A percentile compares a stretch with the other conserved stretches of the same genome.
Conservation (phyloP, 1,284 basidiomycete genomes). For the Sanguinoderma infundibulare region DNA sequence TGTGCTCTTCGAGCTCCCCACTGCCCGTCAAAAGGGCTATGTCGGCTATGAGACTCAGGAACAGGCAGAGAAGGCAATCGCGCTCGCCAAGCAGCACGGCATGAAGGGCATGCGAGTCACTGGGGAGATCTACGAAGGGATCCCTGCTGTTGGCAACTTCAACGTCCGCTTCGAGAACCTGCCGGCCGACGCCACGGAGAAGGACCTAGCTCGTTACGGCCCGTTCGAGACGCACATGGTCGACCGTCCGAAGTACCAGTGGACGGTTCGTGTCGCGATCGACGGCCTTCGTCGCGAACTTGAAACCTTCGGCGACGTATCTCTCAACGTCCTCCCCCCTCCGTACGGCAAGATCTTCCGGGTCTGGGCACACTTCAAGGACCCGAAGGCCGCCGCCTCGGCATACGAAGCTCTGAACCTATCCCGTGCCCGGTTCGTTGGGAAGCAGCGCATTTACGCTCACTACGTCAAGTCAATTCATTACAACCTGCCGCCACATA, state of each 20-base stretch:
- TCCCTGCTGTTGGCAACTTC: slow-evolving; percentile 57
- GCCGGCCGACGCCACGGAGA: slow-evolving; percentile 47
- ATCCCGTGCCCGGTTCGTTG: slow-evolving; percentile 46
- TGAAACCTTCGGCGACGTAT: slow-evolving; percentile 42
- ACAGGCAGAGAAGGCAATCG: slow-evolving; percentile 53
- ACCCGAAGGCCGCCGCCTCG: slow-evolving; percentile 49
- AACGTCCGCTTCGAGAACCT: slow-evolving; percentile 62
- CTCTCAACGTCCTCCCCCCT: slow-evolving; percentile 51
- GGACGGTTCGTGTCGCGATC: slow-evolving; percentile 41
- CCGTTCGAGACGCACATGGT: slow-evolving; percentile 27
- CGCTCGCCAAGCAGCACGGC: slow-evolving; percentile 38
- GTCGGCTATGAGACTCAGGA: slow-evolving; percentile 57
- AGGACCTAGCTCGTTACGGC: slow-evolving; percentile 50
- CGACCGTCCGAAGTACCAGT: slow-evolving; percentile 46
- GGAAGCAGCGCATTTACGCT: slow-evolving; percentile 49
- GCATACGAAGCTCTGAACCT: slow-evolving; percentile 51
- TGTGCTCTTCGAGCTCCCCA: slow-evolving; percentile 49
- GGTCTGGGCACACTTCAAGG: slow-evolving; percentile 57
- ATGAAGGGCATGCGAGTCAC: slow-evolving; percentile 45
- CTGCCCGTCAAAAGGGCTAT: slow-evolving; percentile 55
- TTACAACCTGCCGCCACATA: slow-evolving; percentile 42
- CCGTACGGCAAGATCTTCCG: slow-evolving; percentile 56
- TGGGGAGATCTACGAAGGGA: slow-evolving; percentile 53
- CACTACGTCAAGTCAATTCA: slow-evolving; percentile 52
- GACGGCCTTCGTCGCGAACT: slow-evolving; percentile 46